Base-by-base conservation (phyloP, 192 early-diverging fungal genomes). In the Chytriomyces sp. region DNA sequence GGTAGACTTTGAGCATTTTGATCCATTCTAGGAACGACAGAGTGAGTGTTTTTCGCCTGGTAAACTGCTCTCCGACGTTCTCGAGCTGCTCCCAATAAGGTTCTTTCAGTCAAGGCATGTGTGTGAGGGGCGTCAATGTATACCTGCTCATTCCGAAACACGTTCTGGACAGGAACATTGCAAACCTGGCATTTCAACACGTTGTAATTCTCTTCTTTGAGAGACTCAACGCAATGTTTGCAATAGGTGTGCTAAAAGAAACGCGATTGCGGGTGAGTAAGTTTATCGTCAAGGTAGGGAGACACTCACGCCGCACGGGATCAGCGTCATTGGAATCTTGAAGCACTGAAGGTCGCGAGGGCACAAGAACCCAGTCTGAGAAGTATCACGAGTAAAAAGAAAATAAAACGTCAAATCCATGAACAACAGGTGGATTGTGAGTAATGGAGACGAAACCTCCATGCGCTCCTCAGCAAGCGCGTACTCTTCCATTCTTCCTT, bases 351-450 rank as follows among this genome's bases (percentile, higher is more conserved):
- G 76, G 61, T 86, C 83, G 16, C 81, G 62, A 6, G 88, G 86
- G 72, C 88, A 89, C 35, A 89, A 59, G 81, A 89, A 87, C 1
- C 86, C 88, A 43, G 85, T 89, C 86, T 87, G 72, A n/a, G 7
- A 76, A 35, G 35, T 45, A 10, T 9, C 53, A 68, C 24, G 13
- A 66, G 7, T 64, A 47, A 60, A 64, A 46, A 53, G 18, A 45
- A 47, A 50, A 18, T 47, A 16, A 5, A 1, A 7, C 1, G 49
- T 24, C 50, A 50, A 49, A 45, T 61, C 20, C 24, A 47, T 7
- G 23, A 26, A 67, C 20, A 65, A 23, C 5, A 61, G 23, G n/a
- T 50, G 44, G 48, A 11, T 35, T 35, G 35, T 35, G 35, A 35
- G 35, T 35, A 35, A 35, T 35, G 35, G 0, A 35, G 35, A 0